Base-by-base conservation (phyloP, 495 filamentous ascomycete genomes). In the Aspergillus campestris region DNA sequence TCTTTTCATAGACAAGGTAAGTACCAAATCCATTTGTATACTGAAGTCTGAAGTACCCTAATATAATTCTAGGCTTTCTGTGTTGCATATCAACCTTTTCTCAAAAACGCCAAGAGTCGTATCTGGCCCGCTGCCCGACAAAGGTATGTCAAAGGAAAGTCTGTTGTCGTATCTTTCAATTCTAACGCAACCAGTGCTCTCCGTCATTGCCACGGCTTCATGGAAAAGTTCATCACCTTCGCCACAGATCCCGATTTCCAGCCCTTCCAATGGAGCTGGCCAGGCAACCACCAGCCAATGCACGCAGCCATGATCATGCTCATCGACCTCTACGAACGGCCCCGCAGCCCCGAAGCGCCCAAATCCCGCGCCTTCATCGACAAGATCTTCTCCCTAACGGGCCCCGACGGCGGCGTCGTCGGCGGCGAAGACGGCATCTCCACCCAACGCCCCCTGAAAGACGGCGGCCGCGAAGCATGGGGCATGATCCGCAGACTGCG, bases 251-350 rank as follows among this genome's bases (percentile, higher is more conserved):
- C 71, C 5, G 64, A 72, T 27, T 79, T 78, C 42, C 72, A 75
- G 39, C 73, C 75, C 1, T 79, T 77, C 36, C 71, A 74, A n/a
- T 79, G 75, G 75, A 76, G 72, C 51, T 78, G 73, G 62, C 74
- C 75, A 8, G 75, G 73, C 0, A 78, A 75, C 9, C 73, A 76
- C 38, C 75, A 79, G 46, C 75, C 75, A 6, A 73, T 79, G 59
- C 75, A 79, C 51, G 72, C 75, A 14, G 70, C 71, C 8, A 78
- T 78, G 69, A 74, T 79, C 40, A 73, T 79, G 58, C 72, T 78
- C 15, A 72, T 79, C 43, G 75, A 79, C 45, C 60, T 79, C 6
- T 72, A 77, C 48, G 70, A 78, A 42, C 62, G 72, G 15, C 75
- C 75, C 0, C 61, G 64, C 32, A 71, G 68, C 36, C 60, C 64